Percentiles rank a stretch among this genome's conserved stretches.
Conservation (phyloP, 2,329 filamentous ascomycete genomes). For the Botrytis aclada region DNA sequence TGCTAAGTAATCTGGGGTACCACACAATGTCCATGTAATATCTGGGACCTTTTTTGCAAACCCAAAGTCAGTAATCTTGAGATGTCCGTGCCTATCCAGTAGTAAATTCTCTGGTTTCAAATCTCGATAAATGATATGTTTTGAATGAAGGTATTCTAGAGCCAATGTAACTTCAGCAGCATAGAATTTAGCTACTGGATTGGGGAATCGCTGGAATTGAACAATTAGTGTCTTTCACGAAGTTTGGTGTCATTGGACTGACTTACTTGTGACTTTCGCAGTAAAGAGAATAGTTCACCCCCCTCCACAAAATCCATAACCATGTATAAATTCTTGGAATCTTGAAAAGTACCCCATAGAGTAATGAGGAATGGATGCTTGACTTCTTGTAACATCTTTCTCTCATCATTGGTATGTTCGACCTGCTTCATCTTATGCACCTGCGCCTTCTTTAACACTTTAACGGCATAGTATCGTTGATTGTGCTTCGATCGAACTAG, state of each 20-base stretch:
- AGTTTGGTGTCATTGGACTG: slow-evolving; percentile 14
- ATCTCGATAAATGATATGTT: slow-evolving; percentile 97
- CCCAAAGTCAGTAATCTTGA: slow-evolving; percentile 98
- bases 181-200: slow-evolving; percentile 98
- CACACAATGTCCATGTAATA: slow-evolving; percentile 98
- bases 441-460: slow-evolving; percentile 97
- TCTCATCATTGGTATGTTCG: slow-evolving; percentile 97
- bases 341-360: slow-evolving; percentile 97
- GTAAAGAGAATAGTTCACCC: slow-evolving; percentile 90
- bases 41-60: slow-evolving; percentile 98
- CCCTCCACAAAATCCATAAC: slow-evolving; percentile 99
- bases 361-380: slow-evolving; percentile 98
- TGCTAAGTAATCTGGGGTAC: slow-evolving; percentile 94
- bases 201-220: slow-evolving; percentile 77
- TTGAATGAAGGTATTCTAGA: slow-evolving; percentile 89
- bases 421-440: slow-evolving; percentile 99
- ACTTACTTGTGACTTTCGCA: slow-evolving; percentile 82
- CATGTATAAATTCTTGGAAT: slow-evolving; percentile 96
- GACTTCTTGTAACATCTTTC: slow-evolving; percentile 91
- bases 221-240: slow-evolving; percentile 18
- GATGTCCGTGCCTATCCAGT: slow-evolving; percentile 85
- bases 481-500: slow-evolving; percentile 98
- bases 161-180: slow-evolving; percentile 95
- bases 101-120: slow-evolving; percentile 93
- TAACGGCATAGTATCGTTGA: slow-evolving; percentile 95